Conservation (phyloP, 2,329 filamentous ascomycete genomes). For the Graphilbum fragrans region DNA sequence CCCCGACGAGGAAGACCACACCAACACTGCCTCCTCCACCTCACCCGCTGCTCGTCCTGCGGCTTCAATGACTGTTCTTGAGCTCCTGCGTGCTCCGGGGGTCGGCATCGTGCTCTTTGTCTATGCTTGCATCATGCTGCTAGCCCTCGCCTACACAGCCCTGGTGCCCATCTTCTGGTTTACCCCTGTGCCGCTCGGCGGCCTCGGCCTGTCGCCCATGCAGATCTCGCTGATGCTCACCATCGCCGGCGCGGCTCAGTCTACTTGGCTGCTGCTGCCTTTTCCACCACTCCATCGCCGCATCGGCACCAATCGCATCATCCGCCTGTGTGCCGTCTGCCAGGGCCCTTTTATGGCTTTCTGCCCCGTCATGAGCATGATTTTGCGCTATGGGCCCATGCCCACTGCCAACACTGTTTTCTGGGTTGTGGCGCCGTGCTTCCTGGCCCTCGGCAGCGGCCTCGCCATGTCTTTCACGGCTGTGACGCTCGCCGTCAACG, state of each 20-base stretch:
- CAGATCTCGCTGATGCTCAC: constrained; percentile 58
- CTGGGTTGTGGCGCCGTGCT: constrained; percentile 37
- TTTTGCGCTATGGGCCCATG: constrained; percentile 35
- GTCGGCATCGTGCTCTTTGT: constrained; percentile 54
- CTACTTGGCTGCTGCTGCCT: constrained; percentile 55
- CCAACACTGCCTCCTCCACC: not conserved
- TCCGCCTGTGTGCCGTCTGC: constrained; percentile 40
- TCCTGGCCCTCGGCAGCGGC: constrained; percentile 44
- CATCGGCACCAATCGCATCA: constrained; percentile 52
- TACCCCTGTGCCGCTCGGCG: constrained; percentile 49
- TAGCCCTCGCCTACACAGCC: constrained; percentile 62
- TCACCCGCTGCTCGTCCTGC: not conserved
- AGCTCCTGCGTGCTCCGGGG: constrained; percentile 50
- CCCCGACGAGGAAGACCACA: not conserved
- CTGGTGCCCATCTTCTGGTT: constrained; percentile 58
- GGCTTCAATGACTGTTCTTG: constrained; percentile 12
- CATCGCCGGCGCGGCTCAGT: constrained; percentile 52
- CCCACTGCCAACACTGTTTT: constrained; percentile 31
- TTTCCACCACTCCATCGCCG: constrained; percentile 58
- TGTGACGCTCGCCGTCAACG: constrained; percentile 63
- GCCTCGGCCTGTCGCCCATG: constrained; percentile 47
- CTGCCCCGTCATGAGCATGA: constrained; percentile 40
- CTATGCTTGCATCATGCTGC: constrained; percentile 53
- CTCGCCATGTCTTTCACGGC: constrained; percentile 60
- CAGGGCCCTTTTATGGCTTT: constrained; percentile 54